A percentile compares a stretch with the other conserved stretches of the same genome.
These are phyloP conservation scores for Medicago lupulina DNA, from an alignment of 306 rosid genomes.

Conservation along the genomic window DNA sequence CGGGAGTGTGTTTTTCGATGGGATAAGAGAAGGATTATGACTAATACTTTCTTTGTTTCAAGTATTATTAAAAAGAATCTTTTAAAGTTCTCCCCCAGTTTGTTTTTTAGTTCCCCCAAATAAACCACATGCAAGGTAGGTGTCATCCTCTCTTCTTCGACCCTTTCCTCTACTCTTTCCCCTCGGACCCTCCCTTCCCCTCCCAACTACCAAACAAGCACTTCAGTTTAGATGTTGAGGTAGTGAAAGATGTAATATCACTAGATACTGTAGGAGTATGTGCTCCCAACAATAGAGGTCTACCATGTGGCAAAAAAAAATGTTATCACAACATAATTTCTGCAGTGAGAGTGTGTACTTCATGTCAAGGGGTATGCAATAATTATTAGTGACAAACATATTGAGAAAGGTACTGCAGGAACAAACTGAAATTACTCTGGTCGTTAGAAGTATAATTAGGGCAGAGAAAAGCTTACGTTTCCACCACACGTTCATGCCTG, in stretches of 20 bases:
- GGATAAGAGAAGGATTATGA: background rate
- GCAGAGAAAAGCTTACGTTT: slow-evolving; percentile 53
- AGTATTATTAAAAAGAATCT: slow-evolving; percentile 1
- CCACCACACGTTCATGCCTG: slow-evolving; percentile 55
- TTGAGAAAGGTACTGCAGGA: background rate
- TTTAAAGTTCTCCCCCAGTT: background rate
- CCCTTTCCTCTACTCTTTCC: background rate
- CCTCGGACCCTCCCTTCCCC: background rate
- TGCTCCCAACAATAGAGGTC: slow-evolving; percentile 23
- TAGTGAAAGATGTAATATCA: slow-evolving; percentile 4
- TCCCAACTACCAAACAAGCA: background rate
- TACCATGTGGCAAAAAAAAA: slow-evolving; percentile 9
- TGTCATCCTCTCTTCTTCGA: background rate
- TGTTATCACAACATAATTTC: slow-evolving; percentile 13
- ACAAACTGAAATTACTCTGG: slow-evolving; percentile 7
- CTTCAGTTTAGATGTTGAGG: background rate
- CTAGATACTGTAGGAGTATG: slow-evolving; percentile 26
- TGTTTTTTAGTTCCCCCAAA: background rate
- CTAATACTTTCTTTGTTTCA: background rate
- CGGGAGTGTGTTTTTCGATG: background rate
- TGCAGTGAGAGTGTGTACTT: slow-evolving; percentile 16
- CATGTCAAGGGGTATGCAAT: slow-evolving; percentile 16
- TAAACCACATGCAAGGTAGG: background rate
- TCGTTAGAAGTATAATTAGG: slow-evolving; percentile 11
- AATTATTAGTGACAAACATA: slow-evolving; percentile 6